Base-by-base conservation (phyloP, 225 moss, liverwort and hornwort species). In the Sphagnum contortum region DNA sequence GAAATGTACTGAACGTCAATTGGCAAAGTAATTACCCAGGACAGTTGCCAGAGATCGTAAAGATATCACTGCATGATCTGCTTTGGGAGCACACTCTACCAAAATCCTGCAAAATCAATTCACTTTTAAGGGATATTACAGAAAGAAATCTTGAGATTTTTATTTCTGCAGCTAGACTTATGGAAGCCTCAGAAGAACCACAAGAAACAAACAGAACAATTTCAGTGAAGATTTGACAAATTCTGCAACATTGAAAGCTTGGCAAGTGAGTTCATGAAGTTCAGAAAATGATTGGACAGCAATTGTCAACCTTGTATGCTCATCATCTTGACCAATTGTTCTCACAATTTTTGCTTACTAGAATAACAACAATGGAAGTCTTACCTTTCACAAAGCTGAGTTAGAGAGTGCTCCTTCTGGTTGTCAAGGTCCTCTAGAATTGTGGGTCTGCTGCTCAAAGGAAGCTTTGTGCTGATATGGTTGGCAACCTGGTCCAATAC, bases 41-140 rank as follows among this genome's bases (percentile, higher is more conserved):
- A 73, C 68, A 64, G 73, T 92, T 14, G 88, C 87, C n/a, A 92
- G 69, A 60, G 70, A 72, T 70, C 87, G 80, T 59, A 89, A 71
- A 48, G 96, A 87, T 55, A 92, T 63, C 8, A 80, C 74, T 57
- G 96, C 62, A 52, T 89, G 83, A 66, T 80, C 68, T 60, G 74
- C 77, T 69, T 89, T 89, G 11, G 80, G 57, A 6, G 88, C 81
- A 56, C 85, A 92, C 9, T 60, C 74, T 80, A 78, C 76, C 79
- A 96, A 77, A 44, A 96, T 64, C 76, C 96, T 95, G 80, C 76
- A 12, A 66, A 48, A 58, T 9, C 44, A 47, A 14, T 12, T 63
- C 49, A 48, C 10, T 45, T 45, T 48, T 12, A 63, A 63, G 47
- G 10, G 10, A 8, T 8, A 63, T 8, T 48, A 4, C 45, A 45